Evolutionary conservation across 176 grass and related monocot species (phyloP), one percentile per base, ranked within the genome.

Genomic region (Eleusine indica): DNA sequence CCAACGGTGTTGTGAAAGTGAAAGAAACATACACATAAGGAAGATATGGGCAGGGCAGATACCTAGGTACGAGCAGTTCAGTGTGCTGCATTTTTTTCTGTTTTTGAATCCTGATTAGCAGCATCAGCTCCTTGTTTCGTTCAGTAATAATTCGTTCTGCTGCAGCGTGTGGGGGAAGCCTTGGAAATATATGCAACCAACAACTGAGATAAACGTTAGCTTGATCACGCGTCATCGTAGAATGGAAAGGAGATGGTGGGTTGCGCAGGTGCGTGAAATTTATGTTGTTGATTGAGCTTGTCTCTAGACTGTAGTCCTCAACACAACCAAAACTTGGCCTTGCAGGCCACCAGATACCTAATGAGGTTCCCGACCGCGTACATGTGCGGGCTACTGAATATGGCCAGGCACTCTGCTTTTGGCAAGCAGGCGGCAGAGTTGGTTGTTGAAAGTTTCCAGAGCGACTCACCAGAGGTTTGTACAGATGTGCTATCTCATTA

Each of bases 161-260:
- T 68, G 48, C 47, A 96, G 94, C 56, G 7, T 75, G 39, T 96
- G 91, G 91, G 91, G 91, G 94, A 5, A 62, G 29, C 91, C 91
- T 51, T 96, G 91, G 91, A 93, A 64, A 57, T 84, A 77, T 77
- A 74, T 93, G 73, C 94, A 91, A 80, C 84, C 86, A 1, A 96
- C 86, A 61, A 93, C 94, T 32, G 80, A 85, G 54, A 85, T 93
- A 72, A 63, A 91, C 32, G 88, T 86, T 4, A 91, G 19, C 48
- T 83, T 93, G 64, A 49, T 93, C 46, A 76, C 1, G 29, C 85
- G 32, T 76, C 94, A 89, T 28, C 84, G 73, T 65, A 87, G 93
- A 77, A 93, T 91, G 90, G 84, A 93, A 42, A 61, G 85, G 63
- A 91, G 88, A 71, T 93, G 94, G 94, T 93, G 91, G 94, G 70